These are phyloP conservation scores for Escallonia rubra DNA, from an alignment of 129 eudicot species.

Conservation along the genomic window DNA sequence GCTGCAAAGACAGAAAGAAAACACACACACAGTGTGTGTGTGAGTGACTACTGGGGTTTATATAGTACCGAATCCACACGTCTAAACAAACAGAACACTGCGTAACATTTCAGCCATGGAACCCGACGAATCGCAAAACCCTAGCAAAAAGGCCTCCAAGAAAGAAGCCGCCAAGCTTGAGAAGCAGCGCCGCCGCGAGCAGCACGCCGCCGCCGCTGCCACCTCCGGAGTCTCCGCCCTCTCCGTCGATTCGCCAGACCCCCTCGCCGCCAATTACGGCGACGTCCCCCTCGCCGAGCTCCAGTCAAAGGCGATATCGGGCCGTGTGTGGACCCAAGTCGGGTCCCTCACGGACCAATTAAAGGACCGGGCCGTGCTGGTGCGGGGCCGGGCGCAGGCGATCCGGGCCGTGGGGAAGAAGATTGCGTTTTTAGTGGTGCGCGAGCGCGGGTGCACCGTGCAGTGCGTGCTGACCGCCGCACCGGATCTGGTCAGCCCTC, in stretches of 20 bases:
- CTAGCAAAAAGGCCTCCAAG: constrained; percentile 72
- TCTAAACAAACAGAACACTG: too few relatives aligned
- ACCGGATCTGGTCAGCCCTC: constrained; percentile 52
- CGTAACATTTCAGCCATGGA: too few relatives aligned
- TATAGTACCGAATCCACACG: too few relatives aligned
- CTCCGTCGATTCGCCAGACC: constrained; percentile 43
- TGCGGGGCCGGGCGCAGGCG: constrained; percentile 64
- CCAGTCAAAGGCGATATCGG: constrained; percentile 52
- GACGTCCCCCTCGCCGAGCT: constrained; percentile 49
- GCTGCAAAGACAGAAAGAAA: too few relatives aligned
- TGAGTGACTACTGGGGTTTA: too few relatives aligned
- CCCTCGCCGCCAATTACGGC: constrained; percentile 62
- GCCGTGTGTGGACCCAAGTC: constrained; percentile 55
- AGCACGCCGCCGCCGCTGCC: constrained; percentile 71
- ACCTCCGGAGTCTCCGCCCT: constrained; percentile 34
- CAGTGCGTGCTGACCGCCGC: constrained; percentile 80
- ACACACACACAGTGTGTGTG: too few relatives aligned
- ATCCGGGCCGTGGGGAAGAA: constrained; percentile 88
- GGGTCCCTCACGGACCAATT: constrained; percentile 22
- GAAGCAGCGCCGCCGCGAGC: constrained; percentile 64
- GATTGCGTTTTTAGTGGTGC: constrained; percentile 71
- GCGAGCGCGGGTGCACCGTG: constrained; percentile 61
- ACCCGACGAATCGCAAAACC: not conserved
- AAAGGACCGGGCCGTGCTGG: constrained; percentile 44
- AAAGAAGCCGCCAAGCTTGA: constrained; percentile 67